Base-by-base conservation (phyloP, 805 yeast species). In the Candida peoriensis region DNA sequence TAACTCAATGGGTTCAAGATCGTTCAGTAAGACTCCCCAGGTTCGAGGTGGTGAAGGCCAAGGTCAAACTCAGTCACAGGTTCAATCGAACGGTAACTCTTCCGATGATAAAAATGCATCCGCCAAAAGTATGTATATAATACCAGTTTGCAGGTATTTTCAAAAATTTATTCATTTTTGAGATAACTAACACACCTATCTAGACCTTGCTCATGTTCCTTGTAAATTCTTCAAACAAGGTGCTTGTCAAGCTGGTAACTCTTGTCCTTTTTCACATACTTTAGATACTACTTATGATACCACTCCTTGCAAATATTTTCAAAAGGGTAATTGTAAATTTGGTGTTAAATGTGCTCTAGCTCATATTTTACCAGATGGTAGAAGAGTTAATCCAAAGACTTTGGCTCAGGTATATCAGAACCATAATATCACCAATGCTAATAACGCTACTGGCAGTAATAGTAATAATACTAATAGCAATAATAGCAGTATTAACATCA, bases 301-400 rank as follows among this genome's bases (percentile, higher is more conserved):
- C 30, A 64, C 71, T 28, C 86, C 89, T 6, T 90, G 98, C 69
- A 89, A 88, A 66, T 90, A 89, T 60, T 90, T 86, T 58, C 93
- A 83, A 52, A 85, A 85, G 62, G 97, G 97, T n/a, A 87, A 88
- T 54, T 90, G 98, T 61, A 88, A 88, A 61, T 90, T 90, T 59
- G 98, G 98, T 4, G 66, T 76, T 33, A 89, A 88, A 52, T 90
- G 98, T 65, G 97, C 96, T 1, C 72, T 90, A 51, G 95, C 95
- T 6, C 98, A 90, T 61, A 72, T 84, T 38, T 61, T 84, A 26
- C 94, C 96, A 1, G 95, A 89, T 50, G 96, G 96, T 1, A 73
- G 87, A n/a, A 66, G 85, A 28, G 81, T 84, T 14, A 84, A 83
- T 52, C 72, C 75, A 12, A 66, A 61, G 37, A 46, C 63, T 5